These are phyloP conservation scores for Phytopythium sindhum DNA, from an alignment of 352 stramenopile species.

Conservation along the genomic window DNA sequence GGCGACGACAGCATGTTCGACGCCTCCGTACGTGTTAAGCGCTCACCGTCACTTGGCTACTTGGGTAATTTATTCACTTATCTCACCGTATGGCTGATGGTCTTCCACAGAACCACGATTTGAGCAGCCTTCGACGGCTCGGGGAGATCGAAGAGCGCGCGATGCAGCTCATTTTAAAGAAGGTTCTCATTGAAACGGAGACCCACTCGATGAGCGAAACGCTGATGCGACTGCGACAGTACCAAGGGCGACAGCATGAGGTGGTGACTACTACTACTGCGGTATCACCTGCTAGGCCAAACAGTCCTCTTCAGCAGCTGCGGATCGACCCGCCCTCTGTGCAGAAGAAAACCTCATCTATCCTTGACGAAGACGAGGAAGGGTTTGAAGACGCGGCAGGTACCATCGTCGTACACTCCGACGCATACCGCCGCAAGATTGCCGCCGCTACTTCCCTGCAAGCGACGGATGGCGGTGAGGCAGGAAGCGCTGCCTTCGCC, in stretches of 20 bases:
- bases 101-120: slow-evolving; percentile 23
- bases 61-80: background rate
- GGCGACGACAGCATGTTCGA: slow-evolving; percentile 36
- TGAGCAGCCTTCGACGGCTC: slow-evolving; percentile 46
- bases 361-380: slow-evolving; percentile 17
- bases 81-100: background rate
- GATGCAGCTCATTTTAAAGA: slow-evolving; percentile 62
- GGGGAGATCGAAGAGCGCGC: slow-evolving; percentile 55
- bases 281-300: background rate
- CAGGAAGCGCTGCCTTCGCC: slow-evolving; percentile 1
- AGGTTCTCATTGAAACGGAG: slow-evolving; percentile 51
- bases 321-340: slow-evolving; percentile 24
- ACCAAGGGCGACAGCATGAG: slow-evolving; percentile 27
- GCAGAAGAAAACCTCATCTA: slow-evolving; percentile 11
- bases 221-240: slow-evolving; percentile 37
- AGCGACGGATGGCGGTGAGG: background rate
- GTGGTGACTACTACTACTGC: background rate
- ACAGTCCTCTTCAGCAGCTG: background rate
- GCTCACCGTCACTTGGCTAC: background rate
- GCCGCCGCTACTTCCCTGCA: background rate
- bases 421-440: slow-evolving; percentile 18
- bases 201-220: slow-evolving; percentile 33
- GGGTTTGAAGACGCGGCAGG: slow-evolving; percentile 6
- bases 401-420: slow-evolving; percentile 20
- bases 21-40: slow-evolving; percentile 20